Percentiles rank a stretch among this genome's conserved stretches.
Conservation (phyloP, 192 early-diverging fungal genomes). For the Phycomyces nitens region DNA sequence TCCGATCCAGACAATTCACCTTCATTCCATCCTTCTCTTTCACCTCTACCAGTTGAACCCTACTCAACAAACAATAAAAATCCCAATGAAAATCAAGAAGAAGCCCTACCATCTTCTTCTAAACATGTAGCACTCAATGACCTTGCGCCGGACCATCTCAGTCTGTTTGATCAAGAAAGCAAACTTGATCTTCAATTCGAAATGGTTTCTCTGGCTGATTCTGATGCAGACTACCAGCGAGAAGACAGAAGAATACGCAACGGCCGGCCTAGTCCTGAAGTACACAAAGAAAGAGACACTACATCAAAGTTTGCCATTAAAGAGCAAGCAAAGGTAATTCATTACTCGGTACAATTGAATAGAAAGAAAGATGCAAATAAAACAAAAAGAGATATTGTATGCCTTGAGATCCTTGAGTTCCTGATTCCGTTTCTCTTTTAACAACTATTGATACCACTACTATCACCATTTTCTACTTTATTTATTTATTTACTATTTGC, state of each 20-base stretch:
- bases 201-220: neutral
- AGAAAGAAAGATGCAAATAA: neutral
- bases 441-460: too few relatives aligned
- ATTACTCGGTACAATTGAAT: too few relatives aligned
- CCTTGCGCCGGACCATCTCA: neutral
- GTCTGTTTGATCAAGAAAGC: constrained; percentile 1
- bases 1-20: too few relatives aligned
- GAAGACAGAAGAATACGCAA: neutral
- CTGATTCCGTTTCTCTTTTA: too few relatives aligned
- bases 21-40: too few relatives aligned
- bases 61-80: too few relatives aligned
- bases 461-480: too few relatives aligned
- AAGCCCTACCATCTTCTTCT: neutral
- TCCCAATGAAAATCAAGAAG: neutral
- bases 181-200: neutral
- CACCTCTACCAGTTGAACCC: too few relatives aligned
- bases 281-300: neutral
- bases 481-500: too few relatives aligned
- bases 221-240: neutral
- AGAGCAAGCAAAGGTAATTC: neutral
- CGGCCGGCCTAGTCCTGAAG: neutral
- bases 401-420: too few relatives aligned
- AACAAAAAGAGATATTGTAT: too few relatives aligned
- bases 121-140: neutral
- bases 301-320: neutral